Conservation (phyloP, 768 basidiomycete species). For the Mycena polygramma region DNA sequence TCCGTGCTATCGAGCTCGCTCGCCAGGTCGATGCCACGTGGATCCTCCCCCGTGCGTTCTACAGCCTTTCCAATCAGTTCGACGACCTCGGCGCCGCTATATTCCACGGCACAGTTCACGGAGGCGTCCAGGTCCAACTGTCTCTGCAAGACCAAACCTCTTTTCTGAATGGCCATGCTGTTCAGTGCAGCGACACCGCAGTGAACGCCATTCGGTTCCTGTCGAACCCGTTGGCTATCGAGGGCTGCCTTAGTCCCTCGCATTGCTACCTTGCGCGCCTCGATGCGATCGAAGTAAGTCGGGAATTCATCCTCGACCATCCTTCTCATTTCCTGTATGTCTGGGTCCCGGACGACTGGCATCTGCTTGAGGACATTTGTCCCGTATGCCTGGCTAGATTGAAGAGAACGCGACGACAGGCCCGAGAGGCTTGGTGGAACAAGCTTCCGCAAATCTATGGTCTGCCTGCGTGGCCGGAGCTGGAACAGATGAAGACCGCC, state of each 20-base stretch:
- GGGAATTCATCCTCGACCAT: too few species aligned
- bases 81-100: not conserved
- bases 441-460: too few species aligned
- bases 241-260: too few species aligned
- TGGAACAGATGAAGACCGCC: too few species aligned
- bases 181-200: not conserved
- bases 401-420: too few species aligned
- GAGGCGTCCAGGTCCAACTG: not conserved
- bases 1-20: slow-evolving; percentile 19
- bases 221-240: not conserved
- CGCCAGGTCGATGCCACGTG: slow-evolving; percentile 30
- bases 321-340: not conserved
- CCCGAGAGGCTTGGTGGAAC: too few species aligned
- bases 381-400: too few species aligned
- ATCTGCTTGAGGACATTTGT: too few species aligned
- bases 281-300: too few species aligned
- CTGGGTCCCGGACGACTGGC: too few species aligned
- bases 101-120: slow-evolving; percentile 8
- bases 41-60: slow-evolving; percentile 25
- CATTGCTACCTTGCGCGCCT: too few species aligned
- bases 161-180: not conserved
- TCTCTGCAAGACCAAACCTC: slow-evolving; percentile 4
- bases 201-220: not conserved
- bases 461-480: too few species aligned
- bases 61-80: not conserved